Conservation (phyloP, 495 filamentous ascomycete species). For the Amphirosellinia nigrospora region DNA sequence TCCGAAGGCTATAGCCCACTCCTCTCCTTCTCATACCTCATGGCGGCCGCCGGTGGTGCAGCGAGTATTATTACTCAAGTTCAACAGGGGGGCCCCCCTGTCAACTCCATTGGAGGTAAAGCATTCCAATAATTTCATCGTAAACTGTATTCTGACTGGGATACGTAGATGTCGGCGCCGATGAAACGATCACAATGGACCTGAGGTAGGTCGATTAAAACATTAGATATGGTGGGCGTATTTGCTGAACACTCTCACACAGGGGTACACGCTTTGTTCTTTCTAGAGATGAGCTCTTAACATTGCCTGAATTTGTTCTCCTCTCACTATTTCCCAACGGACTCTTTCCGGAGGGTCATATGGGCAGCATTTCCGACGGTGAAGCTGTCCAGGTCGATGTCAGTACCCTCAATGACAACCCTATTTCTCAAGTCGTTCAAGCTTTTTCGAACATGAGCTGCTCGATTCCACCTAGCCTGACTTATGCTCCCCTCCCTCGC, state of each 20-base stretch:
- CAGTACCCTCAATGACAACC: conserved; percentile 51
- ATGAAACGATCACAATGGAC: conserved; percentile 95
- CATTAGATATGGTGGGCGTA: neutral
- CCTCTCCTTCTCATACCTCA: conserved; percentile 92
- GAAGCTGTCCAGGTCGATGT: conserved; percentile 98
- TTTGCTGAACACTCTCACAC: conserved; percentile 40
- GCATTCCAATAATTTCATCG: neutral
- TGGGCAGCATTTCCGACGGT: conserved; percentile 86
- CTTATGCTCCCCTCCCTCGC: conserved; percentile 29
- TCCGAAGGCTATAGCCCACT: conserved; percentile 93
- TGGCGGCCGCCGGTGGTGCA: conserved; percentile 95
- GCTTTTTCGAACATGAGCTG: conserved; percentile 27
- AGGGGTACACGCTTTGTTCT: conserved; percentile 93
- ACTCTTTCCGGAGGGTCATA: conserved; percentile 94
- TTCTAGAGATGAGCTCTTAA: conserved; percentile 92
- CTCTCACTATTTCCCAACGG: conserved; percentile 98
- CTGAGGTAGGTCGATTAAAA: conserved; percentile 68
- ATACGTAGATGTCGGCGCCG: conserved; percentile 75
- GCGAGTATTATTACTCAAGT: conserved; percentile 99
- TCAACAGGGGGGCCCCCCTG: conserved; percentile 85
- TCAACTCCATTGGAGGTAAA: conserved; percentile 86
- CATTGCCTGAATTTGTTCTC: conserved; percentile 96
- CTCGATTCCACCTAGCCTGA: conserved; percentile 33
- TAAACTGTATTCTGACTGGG: conserved; percentile 20
- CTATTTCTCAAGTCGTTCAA: conserved; percentile 31